Conservation (phyloP, 805 yeast species). For the Pichia heedii region DNA sequence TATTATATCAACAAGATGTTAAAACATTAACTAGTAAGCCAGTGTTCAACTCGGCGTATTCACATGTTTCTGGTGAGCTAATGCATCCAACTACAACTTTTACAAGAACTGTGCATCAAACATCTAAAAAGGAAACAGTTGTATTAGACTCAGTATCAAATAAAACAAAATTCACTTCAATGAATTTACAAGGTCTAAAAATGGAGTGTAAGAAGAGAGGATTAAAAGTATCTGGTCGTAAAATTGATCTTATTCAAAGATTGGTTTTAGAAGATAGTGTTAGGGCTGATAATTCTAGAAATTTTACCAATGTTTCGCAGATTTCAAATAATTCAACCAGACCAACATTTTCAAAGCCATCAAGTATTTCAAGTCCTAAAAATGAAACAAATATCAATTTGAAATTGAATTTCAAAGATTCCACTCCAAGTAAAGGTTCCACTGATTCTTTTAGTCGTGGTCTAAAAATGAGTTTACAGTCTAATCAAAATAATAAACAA, state of each 20-base stretch:
- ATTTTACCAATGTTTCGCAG: neutral
- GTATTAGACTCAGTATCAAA: constrained; percentile 18
- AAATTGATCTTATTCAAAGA: constrained; percentile 43
- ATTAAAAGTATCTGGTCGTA: constrained; percentile 51
- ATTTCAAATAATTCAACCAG: neutral
- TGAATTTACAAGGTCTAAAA: constrained; percentile 48
- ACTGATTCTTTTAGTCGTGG: too few species aligned
- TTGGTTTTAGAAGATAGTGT: constrained; percentile 12
- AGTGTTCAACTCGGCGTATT: neutral
- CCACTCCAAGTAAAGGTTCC: too few species aligned
- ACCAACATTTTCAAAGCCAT: neutral
- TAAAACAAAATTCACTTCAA: constrained; percentile 25
- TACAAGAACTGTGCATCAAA: constrained; percentile 27
- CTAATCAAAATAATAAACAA: neutral
- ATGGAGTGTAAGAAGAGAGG: constrained; percentile 53
- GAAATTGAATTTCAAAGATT: too few species aligned
- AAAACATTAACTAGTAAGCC: constrained; percentile 8
- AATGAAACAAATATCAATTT: too few species aligned
- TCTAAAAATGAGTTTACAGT: too few species aligned
- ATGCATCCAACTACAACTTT: constrained; percentile 8
- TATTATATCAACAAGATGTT: constrained; percentile 20
- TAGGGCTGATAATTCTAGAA: constrained; percentile 7
- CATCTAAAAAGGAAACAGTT: constrained; percentile 25
- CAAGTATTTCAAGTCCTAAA: neutral
- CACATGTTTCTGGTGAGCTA: constrained; percentile 10